Conservation (phyloP, 768 basidiomycete genomes). For the Tylopilus plumbeoviolaceoides region DNA sequence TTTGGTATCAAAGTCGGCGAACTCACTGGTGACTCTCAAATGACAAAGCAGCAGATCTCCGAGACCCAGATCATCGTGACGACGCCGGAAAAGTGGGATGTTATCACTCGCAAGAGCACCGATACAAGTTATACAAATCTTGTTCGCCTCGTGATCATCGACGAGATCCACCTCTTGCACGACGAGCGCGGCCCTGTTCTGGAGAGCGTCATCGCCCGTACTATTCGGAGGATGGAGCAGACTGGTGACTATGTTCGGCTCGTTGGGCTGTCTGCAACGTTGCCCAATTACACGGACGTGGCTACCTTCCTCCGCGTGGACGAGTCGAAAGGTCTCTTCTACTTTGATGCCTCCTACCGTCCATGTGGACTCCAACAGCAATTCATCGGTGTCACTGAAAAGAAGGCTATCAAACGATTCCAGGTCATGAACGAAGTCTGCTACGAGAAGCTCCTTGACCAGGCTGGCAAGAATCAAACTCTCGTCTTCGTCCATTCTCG, state of each 20-base stretch:
- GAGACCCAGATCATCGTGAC: constrained; percentile 99
- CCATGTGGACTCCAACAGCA: constrained; percentile 96
- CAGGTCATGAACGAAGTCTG: constrained; percentile 99
- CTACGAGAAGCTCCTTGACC: constrained; percentile 97
- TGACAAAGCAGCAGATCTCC: constrained; percentile 96
- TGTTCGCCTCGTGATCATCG: constrained; percentile 93
- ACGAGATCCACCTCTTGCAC: constrained; percentile 96
- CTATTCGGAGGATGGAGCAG: constrained; percentile 92
- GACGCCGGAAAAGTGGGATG: constrained; percentile 99
- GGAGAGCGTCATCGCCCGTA: constrained; percentile 85
- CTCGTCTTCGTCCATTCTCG: constrained; percentile 98
- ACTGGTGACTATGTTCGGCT: constrained; percentile 90
- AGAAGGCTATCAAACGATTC: constrained; percentile 98
- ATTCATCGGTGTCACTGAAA: constrained; percentile 97
- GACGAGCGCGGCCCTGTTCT: constrained; percentile 98
- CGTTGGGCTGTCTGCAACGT: constrained; percentile 91
- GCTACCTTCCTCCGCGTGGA: constrained; percentile 97
- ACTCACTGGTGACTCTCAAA: constrained; percentile 94
- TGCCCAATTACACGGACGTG: constrained; percentile 99
- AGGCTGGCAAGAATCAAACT: constrained; percentile 85
- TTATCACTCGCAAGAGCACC: constrained; percentile 96
- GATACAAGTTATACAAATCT: constrained; percentile 97
- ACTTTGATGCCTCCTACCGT: constrained; percentile 92
- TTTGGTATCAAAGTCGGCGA: constrained; percentile 88
- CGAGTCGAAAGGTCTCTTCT: constrained; percentile 87